Evolutionary conservation across 805 yeast species (phyloP).

Genomic region (Blastobotrys peoriensis): DNA sequence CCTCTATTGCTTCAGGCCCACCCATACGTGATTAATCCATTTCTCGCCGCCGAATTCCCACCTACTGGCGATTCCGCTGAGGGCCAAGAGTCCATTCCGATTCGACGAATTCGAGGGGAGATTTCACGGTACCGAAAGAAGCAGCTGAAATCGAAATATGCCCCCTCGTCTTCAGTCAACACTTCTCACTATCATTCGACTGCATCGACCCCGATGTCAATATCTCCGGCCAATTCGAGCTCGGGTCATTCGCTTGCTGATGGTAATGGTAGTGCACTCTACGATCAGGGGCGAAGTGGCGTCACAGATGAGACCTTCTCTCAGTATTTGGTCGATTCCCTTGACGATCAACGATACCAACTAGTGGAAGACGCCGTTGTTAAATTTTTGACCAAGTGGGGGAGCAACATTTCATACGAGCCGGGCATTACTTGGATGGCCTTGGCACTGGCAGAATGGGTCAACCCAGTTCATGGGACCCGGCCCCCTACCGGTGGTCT

Average conservation of each 20-base stretch:
- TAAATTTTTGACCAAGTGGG: conserved; percentile 72
- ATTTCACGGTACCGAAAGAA: conserved; percentile 23
- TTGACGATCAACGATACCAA: conserved; percentile 18
- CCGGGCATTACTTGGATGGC: conserved; percentile 86
- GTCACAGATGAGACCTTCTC: conserved; percentile 8
- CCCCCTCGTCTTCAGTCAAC: conserved; percentile 4
- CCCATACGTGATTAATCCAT: conserved; percentile 77
- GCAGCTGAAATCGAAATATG: conserved; percentile 7
- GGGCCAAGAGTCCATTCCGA: conserved; percentile 21
- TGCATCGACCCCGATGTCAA: conserved; percentile 8
- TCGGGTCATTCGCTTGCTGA: not conserved
- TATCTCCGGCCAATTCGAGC: conserved; percentile 3
- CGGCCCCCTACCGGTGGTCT: not conserved
- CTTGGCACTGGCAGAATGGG: conserved; percentile 82
- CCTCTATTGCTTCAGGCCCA: conserved; percentile 74
- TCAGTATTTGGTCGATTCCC: conserved; percentile 12
- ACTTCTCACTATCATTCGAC: conserved; percentile 9
- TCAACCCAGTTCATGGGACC: conserved; percentile 46
- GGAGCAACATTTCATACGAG: conserved; percentile 67
- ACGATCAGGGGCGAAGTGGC: not conserved
- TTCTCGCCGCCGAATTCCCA: conserved; percentile 52
- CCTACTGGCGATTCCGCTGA: conserved; percentile 8
- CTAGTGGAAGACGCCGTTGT: conserved; percentile 52
- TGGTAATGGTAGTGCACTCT: not conserved
- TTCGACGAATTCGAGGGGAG: conserved; percentile 29